Evolutionary conservation across 768 basidiomycete genomes (phyloP).

Genomic region (Trametes maxima): DNA sequence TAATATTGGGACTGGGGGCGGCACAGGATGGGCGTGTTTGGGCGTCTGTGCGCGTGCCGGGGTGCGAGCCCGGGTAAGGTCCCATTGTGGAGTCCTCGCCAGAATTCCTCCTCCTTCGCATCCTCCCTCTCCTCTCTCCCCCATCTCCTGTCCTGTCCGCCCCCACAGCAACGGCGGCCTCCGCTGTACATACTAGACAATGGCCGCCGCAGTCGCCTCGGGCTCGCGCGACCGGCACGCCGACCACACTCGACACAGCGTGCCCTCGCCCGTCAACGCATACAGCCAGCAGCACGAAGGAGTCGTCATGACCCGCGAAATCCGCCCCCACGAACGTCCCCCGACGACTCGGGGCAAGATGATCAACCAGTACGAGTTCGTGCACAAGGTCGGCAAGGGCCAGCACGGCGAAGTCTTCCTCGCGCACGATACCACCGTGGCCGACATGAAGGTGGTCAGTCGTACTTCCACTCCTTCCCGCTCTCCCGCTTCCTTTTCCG

Average conservation of each 20-base stretch:
- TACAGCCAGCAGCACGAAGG: constrained; percentile 41
- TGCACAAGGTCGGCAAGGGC: constrained; percentile 78
- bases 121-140: constrained; percentile 7
- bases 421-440: constrained; percentile 53
- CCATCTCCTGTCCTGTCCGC: constrained; percentile 1
- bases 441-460: constrained; percentile 46
- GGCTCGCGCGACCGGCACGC: constrained; percentile 21
- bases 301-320: constrained; percentile 51
- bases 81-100: constrained; percentile 17
- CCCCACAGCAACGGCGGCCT: constrained; percentile 11
- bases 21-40: constrained; percentile 13
- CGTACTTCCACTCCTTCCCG: constrained; percentile 26
- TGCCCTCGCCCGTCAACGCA: constrained; percentile 16
- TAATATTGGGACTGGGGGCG: neutral
- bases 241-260: constrained; percentile 23
- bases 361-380: constrained; percentile 87
- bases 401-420: constrained; percentile 90
- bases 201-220: constrained; percentile 26
- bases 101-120: constrained; percentile 11
- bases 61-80: neutral
- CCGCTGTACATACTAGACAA: constrained; percentile 25
- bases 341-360: constrained; percentile 45
- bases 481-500: constrained; percentile 34
- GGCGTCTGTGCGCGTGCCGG: constrained; percentile 13
- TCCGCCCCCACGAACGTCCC: constrained; percentile 33